Evolutionary conservation across 345 rosid genomes (phyloP).

Genomic region (Hibiscus tridactylites): DNA sequence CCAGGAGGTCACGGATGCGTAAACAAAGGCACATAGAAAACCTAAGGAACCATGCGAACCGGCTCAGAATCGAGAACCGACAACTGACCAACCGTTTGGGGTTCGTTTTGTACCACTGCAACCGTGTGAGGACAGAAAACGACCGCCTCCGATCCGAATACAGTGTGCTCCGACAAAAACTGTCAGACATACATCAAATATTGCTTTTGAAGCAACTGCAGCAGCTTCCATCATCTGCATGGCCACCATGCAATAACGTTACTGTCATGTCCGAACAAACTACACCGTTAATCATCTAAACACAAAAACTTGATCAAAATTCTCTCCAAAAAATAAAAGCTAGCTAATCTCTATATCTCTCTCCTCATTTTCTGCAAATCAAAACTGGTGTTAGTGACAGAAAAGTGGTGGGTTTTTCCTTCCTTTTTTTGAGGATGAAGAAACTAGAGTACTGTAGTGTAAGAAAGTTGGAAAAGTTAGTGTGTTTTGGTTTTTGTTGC

Average conservation of each 20-base stretch:
- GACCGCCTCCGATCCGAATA: slow-evolving; percentile 54
- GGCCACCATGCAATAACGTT: slow-evolving; percentile 48
- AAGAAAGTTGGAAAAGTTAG: slow-evolving; percentile 1
- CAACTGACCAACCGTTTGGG: slow-evolving; percentile 59
- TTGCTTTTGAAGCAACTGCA: slow-evolving; percentile 50
- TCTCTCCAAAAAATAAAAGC: neutral
- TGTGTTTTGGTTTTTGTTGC: slow-evolving; percentile 12
- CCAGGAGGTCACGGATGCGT: slow-evolving; percentile 76
- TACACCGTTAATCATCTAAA: slow-evolving; percentile 37
- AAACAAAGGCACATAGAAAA: slow-evolving; percentile 69
- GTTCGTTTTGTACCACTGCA: slow-evolving; percentile 32
- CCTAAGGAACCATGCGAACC: slow-evolving; percentile 59
- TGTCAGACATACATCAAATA: slow-evolving; percentile 42
- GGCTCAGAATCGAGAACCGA: slow-evolving; percentile 54
- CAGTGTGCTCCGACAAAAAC: slow-evolving; percentile 40
- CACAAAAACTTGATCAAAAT: slow-evolving; percentile 4
- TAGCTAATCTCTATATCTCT: neutral
- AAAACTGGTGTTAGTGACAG: neutral
- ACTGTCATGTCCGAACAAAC: slow-evolving; percentile 34
- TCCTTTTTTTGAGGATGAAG: slow-evolving; percentile 13
- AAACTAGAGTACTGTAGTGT: slow-evolving; percentile 15
- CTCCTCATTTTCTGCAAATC: slow-evolving; percentile 12
- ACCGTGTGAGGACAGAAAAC: slow-evolving; percentile 40
- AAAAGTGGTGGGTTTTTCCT: slow-evolving; percentile 3
- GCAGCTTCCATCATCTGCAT: slow-evolving; percentile 35